Evolutionary conservation across 371 early-diverging fungal genomes (phyloP), one percentile per base, ranked within the genome.

Genomic region (Mucor saturninus): DNA sequence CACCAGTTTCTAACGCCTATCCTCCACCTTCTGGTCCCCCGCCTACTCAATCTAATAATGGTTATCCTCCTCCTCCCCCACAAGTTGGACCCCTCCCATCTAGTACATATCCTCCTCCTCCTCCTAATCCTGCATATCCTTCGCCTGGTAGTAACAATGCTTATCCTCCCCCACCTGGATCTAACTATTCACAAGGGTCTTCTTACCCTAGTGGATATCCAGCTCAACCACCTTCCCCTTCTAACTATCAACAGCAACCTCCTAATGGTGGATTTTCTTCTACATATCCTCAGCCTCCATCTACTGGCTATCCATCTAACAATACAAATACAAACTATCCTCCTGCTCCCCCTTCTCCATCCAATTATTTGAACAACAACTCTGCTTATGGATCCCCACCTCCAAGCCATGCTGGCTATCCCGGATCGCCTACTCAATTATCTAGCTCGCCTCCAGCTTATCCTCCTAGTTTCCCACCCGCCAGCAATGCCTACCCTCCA

Each of bases 101-200:
- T 6, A 35, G 42, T 7, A 11, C 54, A 8, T 62, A 61, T 42
- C 68, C 63, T 39, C 62, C 61, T 37, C 69, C 68, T 42, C 59
- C 56, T 21, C 30, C 55, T 51, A 15, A 45, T 9, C 13, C 32
- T 10, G 60, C 54, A 21, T 52, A 59, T 26, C 55, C 59, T 38
- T 39, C 56, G 5, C 30, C 62, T 9, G 14, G 50, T 10, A 15
- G 5, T 11, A 28, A 28, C 39, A 39, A 59, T 29, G 54, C 31
- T 26, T 56, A 56, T 42, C 67, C 66, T n/a, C 61, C 51, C 40
- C 49, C 54, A 3, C 61, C 55, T 50, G 37, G 48, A 4, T 29
- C 35, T 28, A 35, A 48, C 35, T 54, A 39, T 54, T 48, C 51
- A 50, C 64, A 31, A n/a, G 46, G 32, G 11, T 15, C 32, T 46